Evolutionary conservation across 305 asterid genomes (phyloP), one percentile per base, ranked within the genome.

Genomic region (Rubia peregrina): DNA sequence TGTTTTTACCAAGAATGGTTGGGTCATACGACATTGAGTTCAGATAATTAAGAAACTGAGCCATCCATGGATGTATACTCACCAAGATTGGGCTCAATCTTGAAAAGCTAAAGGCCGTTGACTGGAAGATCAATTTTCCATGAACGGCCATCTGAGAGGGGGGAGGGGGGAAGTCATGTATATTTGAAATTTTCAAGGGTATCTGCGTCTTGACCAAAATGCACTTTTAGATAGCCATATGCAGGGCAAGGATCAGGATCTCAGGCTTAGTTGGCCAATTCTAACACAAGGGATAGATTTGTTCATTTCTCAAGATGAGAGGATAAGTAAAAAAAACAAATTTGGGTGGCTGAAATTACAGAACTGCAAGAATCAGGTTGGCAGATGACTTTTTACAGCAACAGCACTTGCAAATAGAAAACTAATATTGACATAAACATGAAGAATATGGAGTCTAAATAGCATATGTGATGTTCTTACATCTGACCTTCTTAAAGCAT

Each of bases 401-500:
- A 44, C 16, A 44, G 16, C 51, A 44, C 51, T 44, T 44, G 51
- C 51, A 44, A 44, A 2, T 9, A 44, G 16, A 44, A 44, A 44
- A 12, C 2, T n/a, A 19, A 17, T 33, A 46, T 7, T 26, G 7
- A 30, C 42, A 49, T 60, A 68, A 68, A 17, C 43, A 49, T 68
- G 9, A 49, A 51, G 42, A 21, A 49, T 61, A 44, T 14, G 11
- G 38, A 43, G 46, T n/a, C 21, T 5, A 43, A 42, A 24, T 12
- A 61, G 60, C 53, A 70, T 40, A 40, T 16, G 4, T 26, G 44
- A 21, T 33, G 55, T 60, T 43, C 57, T 42, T 71, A 71, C 83
- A 69, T 61, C 85, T 83, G 76, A 90, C 99, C 99, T 95, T 95
- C 86, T 92, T 87, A 85, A 95, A 95, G 86, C 99, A 95, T 78